These are phyloP conservation scores for Larix kaempferi DNA, from an alignment of 75 land plant genomes.

Conservation along the genomic window DNA sequence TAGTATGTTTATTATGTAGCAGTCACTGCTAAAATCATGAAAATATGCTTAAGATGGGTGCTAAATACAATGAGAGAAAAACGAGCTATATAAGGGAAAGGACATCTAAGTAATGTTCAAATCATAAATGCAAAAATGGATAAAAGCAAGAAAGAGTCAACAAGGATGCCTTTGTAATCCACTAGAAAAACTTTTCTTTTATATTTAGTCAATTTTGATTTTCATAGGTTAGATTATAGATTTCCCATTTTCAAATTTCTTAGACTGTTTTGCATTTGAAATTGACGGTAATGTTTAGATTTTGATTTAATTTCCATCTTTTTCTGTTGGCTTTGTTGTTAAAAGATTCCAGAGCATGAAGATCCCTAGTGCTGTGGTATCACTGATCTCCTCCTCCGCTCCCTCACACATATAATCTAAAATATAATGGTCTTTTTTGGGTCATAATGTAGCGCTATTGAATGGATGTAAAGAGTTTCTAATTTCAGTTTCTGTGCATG, in stretches of 20 bases:
- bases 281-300: background rate
- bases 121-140: slow-evolving; percentile 1
- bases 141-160: background rate
- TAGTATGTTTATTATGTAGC: background rate
- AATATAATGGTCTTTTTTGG: background rate
- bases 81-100: too few species aligned
- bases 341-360: background rate
- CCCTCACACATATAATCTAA: too few species aligned
- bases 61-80: background rate
- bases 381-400: background rate
- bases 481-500: background rate
- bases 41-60: background rate
- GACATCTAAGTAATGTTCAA: background rate
- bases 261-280: background rate
- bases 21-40: background rate
- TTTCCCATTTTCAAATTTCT: background rate
- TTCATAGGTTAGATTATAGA: background rate
- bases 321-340: background rate
- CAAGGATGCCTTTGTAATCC: background rate
- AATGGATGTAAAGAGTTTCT: background rate
- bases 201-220: background rate
- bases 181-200: background rate
- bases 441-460: background rate
- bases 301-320: background rate
- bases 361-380: too few species aligned